phyloP scores from a whole-genome alignment of 192 early-diverging fungal genomes.

The Umbelopsis sp. region DNA sequence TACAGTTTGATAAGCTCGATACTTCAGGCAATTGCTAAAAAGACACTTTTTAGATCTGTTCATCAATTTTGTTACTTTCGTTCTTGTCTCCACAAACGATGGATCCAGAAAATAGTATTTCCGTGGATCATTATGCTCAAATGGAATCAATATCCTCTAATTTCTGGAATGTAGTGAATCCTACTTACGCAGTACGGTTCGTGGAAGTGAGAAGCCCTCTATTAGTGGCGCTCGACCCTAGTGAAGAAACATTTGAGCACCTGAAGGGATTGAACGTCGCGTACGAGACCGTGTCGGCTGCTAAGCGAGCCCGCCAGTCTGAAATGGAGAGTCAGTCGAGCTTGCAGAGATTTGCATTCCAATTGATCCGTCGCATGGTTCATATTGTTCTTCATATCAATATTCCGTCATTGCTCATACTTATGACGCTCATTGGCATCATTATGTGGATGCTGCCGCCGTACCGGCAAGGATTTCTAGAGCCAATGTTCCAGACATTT shows the following conservation, averaged over 20 bases:
- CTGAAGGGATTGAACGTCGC: neutral
- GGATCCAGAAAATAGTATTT: neutral
- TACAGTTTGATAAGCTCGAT: neutral
- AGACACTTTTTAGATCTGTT: neutral
- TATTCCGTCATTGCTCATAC: conserved; percentile 30
- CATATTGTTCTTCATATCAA: conserved; percentile 20
- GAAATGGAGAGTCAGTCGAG: neutral
- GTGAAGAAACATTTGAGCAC: conserved; percentile 17
- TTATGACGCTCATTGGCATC: conserved; percentile 26
- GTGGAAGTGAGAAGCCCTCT: conserved; percentile 22
- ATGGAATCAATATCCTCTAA: conserved; percentile 11
- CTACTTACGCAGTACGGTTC: conserved; percentile 16
- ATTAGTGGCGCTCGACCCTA: neutral
- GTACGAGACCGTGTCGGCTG: neutral
- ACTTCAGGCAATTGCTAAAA: neutral
- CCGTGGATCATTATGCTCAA: neutral
- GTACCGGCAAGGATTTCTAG: conserved; percentile 25
- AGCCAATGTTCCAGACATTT: conserved; percentile 18
- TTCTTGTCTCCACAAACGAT: neutral
- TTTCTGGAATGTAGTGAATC: conserved; percentile 31
- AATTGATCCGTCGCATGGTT: neutral
- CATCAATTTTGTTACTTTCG: conserved; percentile 1
- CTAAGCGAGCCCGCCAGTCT: neutral
- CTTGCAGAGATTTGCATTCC: neutral
- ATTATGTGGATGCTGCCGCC: conserved; percentile 33